A percentile compares a stretch with the other conserved stretches of the same genome.
Evolutionary conservation across 371 early-diverging fungal genomes (phyloP).

Genomic region (Dinochytrium kinnereticum): DNA sequence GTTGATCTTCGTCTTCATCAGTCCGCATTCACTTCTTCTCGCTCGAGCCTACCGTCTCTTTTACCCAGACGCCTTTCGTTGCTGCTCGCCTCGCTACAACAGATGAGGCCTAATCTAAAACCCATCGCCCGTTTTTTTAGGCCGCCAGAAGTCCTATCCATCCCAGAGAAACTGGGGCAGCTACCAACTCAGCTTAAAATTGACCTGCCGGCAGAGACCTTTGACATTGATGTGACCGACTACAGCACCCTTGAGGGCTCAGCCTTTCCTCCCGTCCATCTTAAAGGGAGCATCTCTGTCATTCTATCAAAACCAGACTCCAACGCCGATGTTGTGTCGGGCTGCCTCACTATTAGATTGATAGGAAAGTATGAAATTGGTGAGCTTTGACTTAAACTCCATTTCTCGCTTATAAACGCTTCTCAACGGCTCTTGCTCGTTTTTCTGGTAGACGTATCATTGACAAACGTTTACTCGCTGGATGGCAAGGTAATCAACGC

Average conservation of each 20-base stretch:
- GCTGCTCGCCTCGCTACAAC: conserved; percentile 7
- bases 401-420: not conserved
- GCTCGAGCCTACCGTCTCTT: too few species aligned
- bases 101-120: not conserved
- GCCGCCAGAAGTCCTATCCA: not conserved
- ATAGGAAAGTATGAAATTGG: conserved; percentile 17
- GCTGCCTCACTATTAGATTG: conserved; percentile 9
- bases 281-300: not conserved
- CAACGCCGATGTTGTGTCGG: conserved; percentile 5
- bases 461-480: conserved; percentile 6
- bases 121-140: conserved; percentile 4
- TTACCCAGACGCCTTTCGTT: too few species aligned
- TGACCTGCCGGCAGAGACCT: not conserved
- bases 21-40: too few species aligned
- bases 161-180: not conserved
- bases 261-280: not conserved
- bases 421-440: not conserved
- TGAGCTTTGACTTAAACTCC: not conserved
- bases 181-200: not conserved
- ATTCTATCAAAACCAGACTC: not conserved
- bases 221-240: conserved; percentile 15
- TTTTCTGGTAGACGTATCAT: not conserved
- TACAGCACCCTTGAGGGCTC: not conserved
- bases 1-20: too few species aligned
- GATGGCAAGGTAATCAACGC: too few species aligned